A percentile compares a stretch with the other conserved stretches of the same genome.
phyloP scores from a whole-genome alignment of 2,329 filamentous ascomycete genomes.

The Penicillium fuscoglaucum region DNA sequence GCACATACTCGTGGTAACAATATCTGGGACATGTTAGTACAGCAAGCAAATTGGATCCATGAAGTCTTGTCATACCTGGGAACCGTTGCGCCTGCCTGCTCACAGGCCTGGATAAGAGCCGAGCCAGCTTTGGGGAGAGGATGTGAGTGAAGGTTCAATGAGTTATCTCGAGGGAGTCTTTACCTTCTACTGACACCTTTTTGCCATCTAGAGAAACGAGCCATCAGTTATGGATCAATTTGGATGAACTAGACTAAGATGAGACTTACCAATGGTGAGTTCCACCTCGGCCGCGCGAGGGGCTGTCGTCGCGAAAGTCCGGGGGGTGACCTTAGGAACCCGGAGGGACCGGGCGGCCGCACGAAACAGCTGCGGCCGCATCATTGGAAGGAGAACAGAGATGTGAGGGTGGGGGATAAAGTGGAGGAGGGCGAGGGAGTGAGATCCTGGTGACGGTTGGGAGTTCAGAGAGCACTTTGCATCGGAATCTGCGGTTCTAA shows the following conservation, averaged over 20 bases:
- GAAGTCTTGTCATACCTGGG: conserved; percentile 63
- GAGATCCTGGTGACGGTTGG: conserved; percentile 16
- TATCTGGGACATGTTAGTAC: conserved; percentile 63
- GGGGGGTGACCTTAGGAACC: conserved; percentile 57
- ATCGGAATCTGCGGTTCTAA: conserved; percentile 38
- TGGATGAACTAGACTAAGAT: conserved; percentile 50
- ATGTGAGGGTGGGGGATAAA: conserved; percentile 17
- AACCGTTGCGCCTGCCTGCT: conserved; percentile 89
- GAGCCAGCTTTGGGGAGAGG: conserved; percentile 69
- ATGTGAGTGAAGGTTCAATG: conserved; percentile 28
- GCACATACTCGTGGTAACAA: conserved; percentile 90
- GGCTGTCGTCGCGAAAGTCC: conserved; percentile 78
- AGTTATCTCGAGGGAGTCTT: conserved; percentile 7
- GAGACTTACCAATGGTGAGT: conserved; percentile 80
- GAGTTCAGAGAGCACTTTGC: conserved; percentile 32
- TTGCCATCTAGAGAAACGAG: conserved; percentile 72
- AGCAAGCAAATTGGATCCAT: background rate
- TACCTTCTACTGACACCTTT: conserved; percentile 97
- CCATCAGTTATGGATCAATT: conserved; percentile 53
- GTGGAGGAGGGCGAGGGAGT: conserved; percentile 18
- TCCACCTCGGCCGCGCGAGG: conserved; percentile 87
- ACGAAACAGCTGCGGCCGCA: conserved; percentile 66
- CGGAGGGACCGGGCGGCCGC: conserved; percentile 59
- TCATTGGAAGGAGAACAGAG: conserved; percentile 44
- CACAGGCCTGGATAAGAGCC: conserved; percentile 97